phyloP scores from a whole-genome alignment of 2,329 filamentous ascomycete species.

The Neophaeococcomyces mojaviensis region DNA sequence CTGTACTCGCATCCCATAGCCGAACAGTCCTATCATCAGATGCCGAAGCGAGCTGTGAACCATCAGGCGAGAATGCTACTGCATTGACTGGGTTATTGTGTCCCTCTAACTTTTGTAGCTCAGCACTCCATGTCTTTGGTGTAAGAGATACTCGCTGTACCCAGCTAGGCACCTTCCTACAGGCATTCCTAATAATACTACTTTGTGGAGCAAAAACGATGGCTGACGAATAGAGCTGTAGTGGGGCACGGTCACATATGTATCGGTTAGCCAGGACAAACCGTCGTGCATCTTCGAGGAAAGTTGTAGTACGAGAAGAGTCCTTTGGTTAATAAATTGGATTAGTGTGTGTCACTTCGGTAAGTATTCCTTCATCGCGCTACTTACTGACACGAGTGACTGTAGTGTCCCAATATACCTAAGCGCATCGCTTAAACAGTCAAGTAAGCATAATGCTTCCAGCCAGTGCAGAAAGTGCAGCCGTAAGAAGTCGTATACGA shows the following conservation, averaged over 20 bases:
- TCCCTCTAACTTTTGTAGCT: conserved; percentile 22
- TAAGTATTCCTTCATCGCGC: not conserved
- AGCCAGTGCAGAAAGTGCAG: conserved; percentile 25
- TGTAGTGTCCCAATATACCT: conserved; percentile 16
- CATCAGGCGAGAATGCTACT: conserved; percentile 20
- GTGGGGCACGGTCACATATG: conserved; percentile 27
- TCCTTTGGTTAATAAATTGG: conserved; percentile 9
- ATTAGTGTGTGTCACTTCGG: not conserved
- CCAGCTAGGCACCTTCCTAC: conserved; percentile 15
- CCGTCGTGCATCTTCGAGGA: conserved; percentile 27
- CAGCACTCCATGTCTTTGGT: conserved; percentile 16
- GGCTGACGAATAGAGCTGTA: conserved; percentile 31
- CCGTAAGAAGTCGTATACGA: conserved; percentile 15
- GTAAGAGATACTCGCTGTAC: conserved; percentile 8
- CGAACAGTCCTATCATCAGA: conserved; percentile 17
- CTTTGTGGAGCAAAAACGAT: conserved; percentile 27
- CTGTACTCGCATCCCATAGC: conserved; percentile 17
- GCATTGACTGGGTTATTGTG: too few species aligned
- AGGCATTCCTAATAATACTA: conserved; percentile 25
- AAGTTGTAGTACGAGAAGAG: conserved; percentile 13
- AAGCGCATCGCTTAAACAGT: conserved; percentile 19
- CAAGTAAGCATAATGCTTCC: conserved; percentile 23
- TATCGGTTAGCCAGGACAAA: conserved; percentile 26
- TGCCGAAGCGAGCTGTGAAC: conserved; percentile 16
- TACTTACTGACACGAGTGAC: conserved; percentile 12